These are phyloP conservation scores for Beauveria scarabaeidicola DNA, from an alignment of 2,329 filamentous ascomycete genomes.

Conservation along the genomic window DNA sequence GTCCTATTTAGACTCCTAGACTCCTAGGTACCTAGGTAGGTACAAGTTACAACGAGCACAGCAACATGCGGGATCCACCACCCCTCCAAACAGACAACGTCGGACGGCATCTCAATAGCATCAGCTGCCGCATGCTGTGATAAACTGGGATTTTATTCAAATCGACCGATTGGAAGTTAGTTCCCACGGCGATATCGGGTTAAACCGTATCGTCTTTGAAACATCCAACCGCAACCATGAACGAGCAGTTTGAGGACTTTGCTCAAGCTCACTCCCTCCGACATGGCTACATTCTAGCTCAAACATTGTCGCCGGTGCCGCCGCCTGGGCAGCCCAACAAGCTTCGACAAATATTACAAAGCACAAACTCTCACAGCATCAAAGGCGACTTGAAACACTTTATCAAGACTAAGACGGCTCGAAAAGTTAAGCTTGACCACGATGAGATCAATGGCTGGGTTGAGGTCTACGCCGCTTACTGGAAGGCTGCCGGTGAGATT, in stretches of 20 bases:
- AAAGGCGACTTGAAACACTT: conserved; percentile 66
- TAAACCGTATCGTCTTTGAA: neutral
- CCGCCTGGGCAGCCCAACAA: conserved; percentile 54
- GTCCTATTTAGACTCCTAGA: too few relatives aligned
- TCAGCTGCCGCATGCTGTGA: neutral
- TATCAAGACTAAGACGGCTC: conserved; percentile 51
- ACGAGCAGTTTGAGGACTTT: conserved; percentile 66
- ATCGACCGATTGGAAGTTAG: neutral
- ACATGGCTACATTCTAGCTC: conserved; percentile 66
- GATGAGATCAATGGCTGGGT: conserved; percentile 74
- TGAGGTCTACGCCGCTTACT: conserved; percentile 75
- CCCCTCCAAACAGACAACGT: conserved; percentile 8
- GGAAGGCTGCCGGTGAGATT: conserved; percentile 71
- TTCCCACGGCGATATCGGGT: neutral
- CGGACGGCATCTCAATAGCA: neutral
- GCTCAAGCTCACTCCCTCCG: conserved; percentile 54
- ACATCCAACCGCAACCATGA: conserved; percentile 45
- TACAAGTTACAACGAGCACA: neutral
- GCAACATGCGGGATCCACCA: neutral
- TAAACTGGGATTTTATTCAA: neutral
- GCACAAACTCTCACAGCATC: conserved; percentile 57
- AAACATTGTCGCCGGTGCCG: conserved; percentile 64
- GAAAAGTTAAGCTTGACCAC: conserved; percentile 45
- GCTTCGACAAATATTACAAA: conserved; percentile 61
- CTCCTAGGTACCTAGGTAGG: too few relatives aligned